A percentile compares a stretch with the other conserved stretches of the same genome.
Evolutionary conservation across 495 filamentous ascomycete genomes (phyloP).

Genomic region (Penicillium herquei): DNA sequence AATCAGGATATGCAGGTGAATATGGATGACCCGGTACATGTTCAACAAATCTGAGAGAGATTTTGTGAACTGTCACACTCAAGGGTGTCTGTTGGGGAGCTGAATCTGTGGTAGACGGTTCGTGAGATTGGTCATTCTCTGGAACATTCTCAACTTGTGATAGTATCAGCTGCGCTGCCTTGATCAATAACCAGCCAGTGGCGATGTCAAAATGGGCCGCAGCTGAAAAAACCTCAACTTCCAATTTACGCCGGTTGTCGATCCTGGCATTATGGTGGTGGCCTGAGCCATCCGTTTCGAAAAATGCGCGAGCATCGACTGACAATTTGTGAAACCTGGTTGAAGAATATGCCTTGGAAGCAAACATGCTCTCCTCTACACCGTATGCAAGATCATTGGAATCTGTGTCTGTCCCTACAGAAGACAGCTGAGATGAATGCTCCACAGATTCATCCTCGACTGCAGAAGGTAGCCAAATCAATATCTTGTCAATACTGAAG

Average conservation of each 20-base stretch:
- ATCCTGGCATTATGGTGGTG: constrained; percentile 1
- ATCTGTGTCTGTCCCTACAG: constrained; percentile 16
- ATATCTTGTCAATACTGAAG: constrained; percentile 33
- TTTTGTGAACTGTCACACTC: constrained; percentile 50
- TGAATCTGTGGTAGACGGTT: constrained; percentile 9
- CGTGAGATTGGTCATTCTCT: constrained; percentile 16
- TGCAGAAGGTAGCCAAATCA: constrained; percentile 36
- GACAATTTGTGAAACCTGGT: constrained; percentile 20
- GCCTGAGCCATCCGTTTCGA: constrained; percentile 11
- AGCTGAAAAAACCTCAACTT: constrained; percentile 55
- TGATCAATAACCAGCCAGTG: constrained; percentile 63
- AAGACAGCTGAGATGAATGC: constrained; percentile 2
- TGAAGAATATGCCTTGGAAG: constrained; percentile 26
- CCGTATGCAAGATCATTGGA: constrained; percentile 21
- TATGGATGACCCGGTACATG: constrained; percentile 48
- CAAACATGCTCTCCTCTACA: constrained; percentile 29
- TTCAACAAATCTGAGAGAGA: constrained; percentile 66
- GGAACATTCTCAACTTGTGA: constrained; percentile 37
- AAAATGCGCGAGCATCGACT: constrained; percentile 11
- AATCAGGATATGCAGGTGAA: constrained; percentile 11
- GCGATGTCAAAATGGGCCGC: constrained; percentile 65
- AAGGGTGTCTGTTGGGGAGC: constrained; percentile 36
- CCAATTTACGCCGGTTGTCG: constrained; percentile 30
- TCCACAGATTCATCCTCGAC: constrained; percentile 7
- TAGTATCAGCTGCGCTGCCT: constrained; percentile 52